phyloP scores from a whole-genome alignment of 2,329 filamentous ascomycete genomes.

The Penicillium hordei region DNA sequence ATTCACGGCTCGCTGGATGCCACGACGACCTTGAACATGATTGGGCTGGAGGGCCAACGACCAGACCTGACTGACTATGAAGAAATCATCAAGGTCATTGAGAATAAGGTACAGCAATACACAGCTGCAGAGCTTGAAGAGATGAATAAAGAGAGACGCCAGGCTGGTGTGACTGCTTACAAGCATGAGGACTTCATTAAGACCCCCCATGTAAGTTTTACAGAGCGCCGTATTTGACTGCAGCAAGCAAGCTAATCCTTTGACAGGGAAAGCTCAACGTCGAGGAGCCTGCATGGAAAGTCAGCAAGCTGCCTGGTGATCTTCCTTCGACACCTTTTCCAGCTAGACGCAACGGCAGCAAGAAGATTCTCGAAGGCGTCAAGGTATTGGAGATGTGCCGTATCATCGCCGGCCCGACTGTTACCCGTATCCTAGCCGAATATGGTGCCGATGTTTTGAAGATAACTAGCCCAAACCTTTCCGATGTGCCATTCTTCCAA shows the following conservation, averaged over 20 bases:
- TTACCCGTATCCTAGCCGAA: slow-evolving; percentile 69
- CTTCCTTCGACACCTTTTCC: slow-evolving; percentile 31
- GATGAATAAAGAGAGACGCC: slow-evolving; percentile 56
- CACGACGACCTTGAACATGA: slow-evolving; percentile 67
- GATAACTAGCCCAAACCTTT: slow-evolving; percentile 65
- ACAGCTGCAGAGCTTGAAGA: slow-evolving; percentile 57
- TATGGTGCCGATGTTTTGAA: slow-evolving; percentile 74
- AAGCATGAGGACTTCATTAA: slow-evolving; percentile 60
- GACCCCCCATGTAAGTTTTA: slow-evolving; percentile 53
- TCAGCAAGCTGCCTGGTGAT: slow-evolving; percentile 31
- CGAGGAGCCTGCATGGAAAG: slow-evolving; percentile 39
- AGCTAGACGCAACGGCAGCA: slow-evolving; percentile 32
- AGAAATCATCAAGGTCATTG: slow-evolving; percentile 60
- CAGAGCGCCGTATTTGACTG: neutral
- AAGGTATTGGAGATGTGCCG: slow-evolving; percentile 74
- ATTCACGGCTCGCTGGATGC: slow-evolving; percentile 74
- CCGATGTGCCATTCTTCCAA: slow-evolving; percentile 72
- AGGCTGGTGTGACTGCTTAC: slow-evolving; percentile 61
- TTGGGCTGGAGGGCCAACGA: slow-evolving; percentile 62
- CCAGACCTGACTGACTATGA: slow-evolving; percentile 62
- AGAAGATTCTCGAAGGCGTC: slow-evolving; percentile 55
- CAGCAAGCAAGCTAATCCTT: neutral
- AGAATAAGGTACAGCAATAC: slow-evolving; percentile 57
- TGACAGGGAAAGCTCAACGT: slow-evolving; percentile 36
- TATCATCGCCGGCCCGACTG: slow-evolving; percentile 73